Conservation (phyloP, 805 yeast species). For the Saturnispora mendoncae region DNA sequence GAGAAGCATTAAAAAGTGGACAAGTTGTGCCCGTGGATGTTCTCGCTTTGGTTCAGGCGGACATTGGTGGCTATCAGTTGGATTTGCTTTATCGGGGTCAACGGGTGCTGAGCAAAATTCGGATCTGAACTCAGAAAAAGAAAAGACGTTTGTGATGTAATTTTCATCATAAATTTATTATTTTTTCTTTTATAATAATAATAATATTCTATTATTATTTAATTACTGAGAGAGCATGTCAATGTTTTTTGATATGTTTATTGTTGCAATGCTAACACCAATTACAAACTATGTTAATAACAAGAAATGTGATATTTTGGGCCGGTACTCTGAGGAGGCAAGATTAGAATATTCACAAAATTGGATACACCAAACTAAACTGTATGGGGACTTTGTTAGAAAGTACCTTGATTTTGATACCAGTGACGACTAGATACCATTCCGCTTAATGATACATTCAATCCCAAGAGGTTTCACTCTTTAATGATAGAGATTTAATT, state of each 20-base stretch:
- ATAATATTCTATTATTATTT: too few relatives aligned
- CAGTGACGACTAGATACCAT: background rate
- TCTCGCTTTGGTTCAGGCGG: slow-evolving; percentile 34
- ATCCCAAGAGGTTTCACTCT: background rate
- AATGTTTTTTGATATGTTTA: slow-evolving; percentile 14
- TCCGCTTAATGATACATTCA: too few relatives aligned
- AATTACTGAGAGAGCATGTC: too few relatives aligned
- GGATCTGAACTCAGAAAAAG: slow-evolving; percentile 13
- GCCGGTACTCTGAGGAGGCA: slow-evolving; percentile 11
- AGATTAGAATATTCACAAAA: slow-evolving; percentile 12
- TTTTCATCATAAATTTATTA: background rate
- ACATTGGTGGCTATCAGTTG: slow-evolving; percentile 32
- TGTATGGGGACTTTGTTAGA: slow-evolving; percentile 15
- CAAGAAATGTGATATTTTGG: slow-evolving; percentile 14
- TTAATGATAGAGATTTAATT: too few relatives aligned
- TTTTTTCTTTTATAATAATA: background rate
- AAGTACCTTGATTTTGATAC: slow-evolving; percentile 11
- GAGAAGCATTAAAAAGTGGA: slow-evolving; percentile 44
- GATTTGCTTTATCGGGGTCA: slow-evolving; percentile 39
- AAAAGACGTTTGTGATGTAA: background rate
- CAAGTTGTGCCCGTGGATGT: slow-evolving; percentile 32
- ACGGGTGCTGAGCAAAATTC: slow-evolving; percentile 35
- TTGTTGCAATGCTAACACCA: slow-evolving; percentile 14
- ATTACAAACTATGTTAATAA: slow-evolving; percentile 13
- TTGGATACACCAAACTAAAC: slow-evolving; percentile 14